Percentiles rank a stretch among this genome's conserved stretches.
Conservation (phyloP, 2,329 filamentous ascomycete species). For the Trichoderma aggressivum region DNA sequence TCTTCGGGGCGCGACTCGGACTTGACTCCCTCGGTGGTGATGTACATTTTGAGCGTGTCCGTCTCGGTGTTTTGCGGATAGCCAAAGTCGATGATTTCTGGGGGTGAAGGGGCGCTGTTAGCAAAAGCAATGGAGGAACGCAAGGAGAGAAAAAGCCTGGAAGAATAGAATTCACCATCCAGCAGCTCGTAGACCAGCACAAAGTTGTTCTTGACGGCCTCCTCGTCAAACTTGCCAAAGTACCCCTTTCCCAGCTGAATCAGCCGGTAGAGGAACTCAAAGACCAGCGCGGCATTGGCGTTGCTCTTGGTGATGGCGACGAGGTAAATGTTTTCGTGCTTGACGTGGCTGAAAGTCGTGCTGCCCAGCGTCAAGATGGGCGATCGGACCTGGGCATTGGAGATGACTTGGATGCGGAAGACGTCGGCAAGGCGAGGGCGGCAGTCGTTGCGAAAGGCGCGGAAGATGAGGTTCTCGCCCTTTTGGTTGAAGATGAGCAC, state of each 20-base stretch:
- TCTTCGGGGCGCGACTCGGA: constrained; percentile 83
- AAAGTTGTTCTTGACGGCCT: constrained; percentile 99
- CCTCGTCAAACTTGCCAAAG: constrained; percentile 98
- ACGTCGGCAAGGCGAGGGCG: constrained; percentile 95
- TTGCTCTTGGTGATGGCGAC: constrained; percentile 98
- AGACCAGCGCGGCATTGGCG: constrained; percentile 95
- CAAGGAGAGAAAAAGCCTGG: not conserved
- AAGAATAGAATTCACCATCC: constrained; percentile 68
- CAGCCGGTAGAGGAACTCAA: constrained; percentile 94
- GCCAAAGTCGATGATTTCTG: constrained; percentile 97
- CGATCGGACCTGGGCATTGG: constrained; percentile 94
- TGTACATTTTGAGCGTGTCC: constrained; percentile 99
- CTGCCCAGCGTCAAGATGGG: constrained; percentile 95
- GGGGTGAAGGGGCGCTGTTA: not conserved
- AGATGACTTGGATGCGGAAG: constrained; percentile 99
- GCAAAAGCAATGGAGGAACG: not conserved
- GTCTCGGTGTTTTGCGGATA: constrained; percentile 99
- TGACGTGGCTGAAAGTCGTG: constrained; percentile 99
- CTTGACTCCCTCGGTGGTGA: constrained; percentile 98
- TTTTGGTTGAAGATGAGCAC: constrained; percentile 99
- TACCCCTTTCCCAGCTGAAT: constrained; percentile 89
- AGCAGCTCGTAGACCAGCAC: constrained; percentile 96
- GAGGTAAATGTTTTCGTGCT: constrained; percentile 98
- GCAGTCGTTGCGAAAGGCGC: constrained; percentile 97
- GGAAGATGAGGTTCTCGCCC: constrained; percentile 99